A percentile compares a stretch with the other conserved stretches of the same genome.
phyloP scores from a whole-genome alignment of 148 eudicot genomes.

The Pouteria glomerata region DNA sequence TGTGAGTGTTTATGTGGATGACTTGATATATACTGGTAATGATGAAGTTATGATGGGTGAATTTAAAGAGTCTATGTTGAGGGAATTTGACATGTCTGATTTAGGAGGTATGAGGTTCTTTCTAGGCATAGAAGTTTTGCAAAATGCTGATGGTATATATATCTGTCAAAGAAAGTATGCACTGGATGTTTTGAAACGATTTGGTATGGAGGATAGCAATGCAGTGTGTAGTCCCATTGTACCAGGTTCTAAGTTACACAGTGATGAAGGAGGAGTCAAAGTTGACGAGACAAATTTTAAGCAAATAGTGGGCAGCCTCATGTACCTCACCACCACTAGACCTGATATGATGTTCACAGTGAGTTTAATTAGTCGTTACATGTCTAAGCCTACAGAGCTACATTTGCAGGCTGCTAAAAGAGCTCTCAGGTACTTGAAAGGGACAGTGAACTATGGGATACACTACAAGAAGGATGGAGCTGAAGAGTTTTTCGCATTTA shows the following conservation, averaged over 20 bases:
- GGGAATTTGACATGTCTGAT: neutral
- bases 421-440: neutral
- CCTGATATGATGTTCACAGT: neutral
- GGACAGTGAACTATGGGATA: no score
- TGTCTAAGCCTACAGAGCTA: neutral
- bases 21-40: neutral
- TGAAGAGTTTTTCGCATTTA: neutral
- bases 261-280: neutral
- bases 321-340: constrained; percentile 2
- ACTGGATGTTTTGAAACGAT: neutral
- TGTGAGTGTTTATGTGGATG: neutral
- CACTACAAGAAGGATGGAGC: neutral
- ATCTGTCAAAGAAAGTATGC: neutral
- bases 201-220: neutral
- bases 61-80: no score
- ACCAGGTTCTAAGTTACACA: neutral
- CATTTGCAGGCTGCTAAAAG: neutral
- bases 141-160: neutral
- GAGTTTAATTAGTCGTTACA: neutral
- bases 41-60: neutral
- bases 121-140: no score
- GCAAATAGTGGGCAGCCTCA: neutral
- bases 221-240: neutral
- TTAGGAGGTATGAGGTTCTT: neutral
- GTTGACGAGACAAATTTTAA: neutral